These are phyloP conservation scores for Elongisporangium anandrum DNA, from an alignment of 352 stramenopile species.

Conservation along the genomic window DNA sequence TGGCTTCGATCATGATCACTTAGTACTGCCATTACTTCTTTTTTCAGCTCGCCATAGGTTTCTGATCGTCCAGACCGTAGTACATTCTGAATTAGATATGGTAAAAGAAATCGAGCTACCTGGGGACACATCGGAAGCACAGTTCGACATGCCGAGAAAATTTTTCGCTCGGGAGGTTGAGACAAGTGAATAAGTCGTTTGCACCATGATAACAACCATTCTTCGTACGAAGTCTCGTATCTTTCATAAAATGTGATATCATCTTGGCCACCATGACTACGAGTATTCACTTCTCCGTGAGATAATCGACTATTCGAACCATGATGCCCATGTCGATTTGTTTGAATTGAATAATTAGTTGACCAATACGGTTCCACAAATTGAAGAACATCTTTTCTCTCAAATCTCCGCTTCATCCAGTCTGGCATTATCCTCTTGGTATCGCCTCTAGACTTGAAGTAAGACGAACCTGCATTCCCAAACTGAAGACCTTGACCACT, in stretches of 20 bases:
- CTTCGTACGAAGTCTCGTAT: constrained; percentile 70
- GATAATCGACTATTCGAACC: neutral
- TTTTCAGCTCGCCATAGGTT: constrained; percentile 69
- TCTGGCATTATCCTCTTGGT: constrained; percentile 49
- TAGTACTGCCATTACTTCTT: constrained; percentile 78
- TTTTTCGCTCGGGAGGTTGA: constrained; percentile 78
- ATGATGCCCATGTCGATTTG: constrained; percentile 4
- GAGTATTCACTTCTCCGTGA: neutral
- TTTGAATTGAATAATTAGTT: constrained; percentile 67
- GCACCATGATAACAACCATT: constrained; percentile 82
- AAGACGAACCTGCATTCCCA: neutral
- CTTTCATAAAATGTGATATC: constrained; percentile 73
- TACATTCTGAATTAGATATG: constrained; percentile 86
- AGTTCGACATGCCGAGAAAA: constrained; percentile 68
- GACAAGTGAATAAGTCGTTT: constrained; percentile 70
- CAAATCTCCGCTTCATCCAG: constrained; percentile 82
- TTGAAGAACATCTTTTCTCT: constrained; percentile 81
- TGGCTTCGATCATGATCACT: constrained; percentile 46
- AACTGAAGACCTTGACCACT: constrained; percentile 39
- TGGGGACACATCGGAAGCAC: constrained; percentile 63
- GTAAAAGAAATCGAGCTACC: constrained; percentile 74
- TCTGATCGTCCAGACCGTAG: constrained; percentile 56
- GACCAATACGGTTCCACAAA: constrained; percentile 89
- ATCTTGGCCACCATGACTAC: constrained; percentile 11
- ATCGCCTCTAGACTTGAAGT: constrained; percentile 11